Evolutionary conservation across 352 stramenopile species (phyloP), one percentile per base, ranked within the genome.

Genomic region (Thalassiosira mediterranea): DNA sequence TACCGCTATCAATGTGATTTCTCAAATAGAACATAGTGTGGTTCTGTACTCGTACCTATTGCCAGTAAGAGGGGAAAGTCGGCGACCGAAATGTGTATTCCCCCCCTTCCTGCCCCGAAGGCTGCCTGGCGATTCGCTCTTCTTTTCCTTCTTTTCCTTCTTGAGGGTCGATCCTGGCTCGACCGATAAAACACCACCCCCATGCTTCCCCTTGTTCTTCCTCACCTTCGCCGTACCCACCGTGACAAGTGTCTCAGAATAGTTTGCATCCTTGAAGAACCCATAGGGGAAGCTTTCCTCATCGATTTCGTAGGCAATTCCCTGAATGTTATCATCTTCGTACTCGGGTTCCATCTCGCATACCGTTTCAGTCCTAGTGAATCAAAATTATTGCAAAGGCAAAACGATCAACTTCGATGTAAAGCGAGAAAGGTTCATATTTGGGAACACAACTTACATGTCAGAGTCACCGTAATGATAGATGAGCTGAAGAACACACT

Each of bases 301-400:
- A 26, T 64, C 31, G n/a, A 64, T 28, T 26, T 48, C 54, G 32
- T 64, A 64, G 4, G 34, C 31, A 10, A 48, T 64, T 4, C 54
- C 54, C 11, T 15, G 26, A 17, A 64, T 47, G 4, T 19, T 28
- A 49, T 31, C 54, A 46, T 46, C 54, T 64, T 64, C 54, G 54
- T 64, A 64, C 25, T 64, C 54, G 4, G 29, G 28, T 15, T 64
- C 7, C n/a, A 64, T 40, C 5, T 51, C 32, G 32, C 54, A 64
- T 7, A 47, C 54, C 4, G 25, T 47, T 23, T 10, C 15, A 3
- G 54, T 48, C n/a, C 54, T 64, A 37, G 21, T 19, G 7, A 42
- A 42, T 42, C 7, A 42, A 42, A 13, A 42, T 42, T 13, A 42
- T 7, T 42, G 34, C 47, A 28, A 13, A 19, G 4, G 15, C 2